Base-by-base conservation (phyloP, 768 basidiomycete genomes). In the Naganishia kalamii region DNA sequence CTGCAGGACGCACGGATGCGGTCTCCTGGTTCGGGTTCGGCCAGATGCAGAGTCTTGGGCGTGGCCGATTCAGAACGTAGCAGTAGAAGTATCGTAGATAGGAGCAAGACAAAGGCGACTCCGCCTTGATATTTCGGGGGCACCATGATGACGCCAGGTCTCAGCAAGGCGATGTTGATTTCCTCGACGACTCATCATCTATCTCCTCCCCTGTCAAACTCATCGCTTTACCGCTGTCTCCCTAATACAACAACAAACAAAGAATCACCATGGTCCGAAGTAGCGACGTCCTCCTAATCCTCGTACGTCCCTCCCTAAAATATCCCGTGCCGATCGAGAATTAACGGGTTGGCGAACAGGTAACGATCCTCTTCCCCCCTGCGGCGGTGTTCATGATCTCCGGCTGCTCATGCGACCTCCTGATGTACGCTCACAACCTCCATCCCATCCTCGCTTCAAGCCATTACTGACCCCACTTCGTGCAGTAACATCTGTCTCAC, bases 281-380 rank as follows among this genome's bases (percentile, higher is more conserved):
- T 17, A 73, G 70, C 41, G 75, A 77, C 44, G 69, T 77, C 62
- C 30, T 77, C 37, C 73, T 77, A 50, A 74, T 77, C 44, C 65
- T 77, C 47, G 71, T 66, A 40, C n/a, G 65, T 51, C 29, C 23
- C 40, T 50, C 6, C 40, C 12, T 8, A 8, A 15, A 13, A 61
- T 44, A 7, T 33, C 40, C 21, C 33, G 3, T 29, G 35, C 46
- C 21, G 11, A 19, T 25, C 12, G 29, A 7, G n/a, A n/a, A 4
- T 11, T 25, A 17, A 19, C 29, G 12, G 17, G 19, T 6, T 47
- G 29, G 19, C 7, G 27, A 32, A 21, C 37, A 67, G 65, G 65
- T 77, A n/a, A 74, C 74, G 27, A 74, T 77, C 67, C 69, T 77
- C 60, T 77, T 77, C 70, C 76, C 76, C 1, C 68, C 63, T 1